Conservation (phyloP, 2,329 filamentous ascomycete genomes). For the Lecanosticta acicola region DNA sequence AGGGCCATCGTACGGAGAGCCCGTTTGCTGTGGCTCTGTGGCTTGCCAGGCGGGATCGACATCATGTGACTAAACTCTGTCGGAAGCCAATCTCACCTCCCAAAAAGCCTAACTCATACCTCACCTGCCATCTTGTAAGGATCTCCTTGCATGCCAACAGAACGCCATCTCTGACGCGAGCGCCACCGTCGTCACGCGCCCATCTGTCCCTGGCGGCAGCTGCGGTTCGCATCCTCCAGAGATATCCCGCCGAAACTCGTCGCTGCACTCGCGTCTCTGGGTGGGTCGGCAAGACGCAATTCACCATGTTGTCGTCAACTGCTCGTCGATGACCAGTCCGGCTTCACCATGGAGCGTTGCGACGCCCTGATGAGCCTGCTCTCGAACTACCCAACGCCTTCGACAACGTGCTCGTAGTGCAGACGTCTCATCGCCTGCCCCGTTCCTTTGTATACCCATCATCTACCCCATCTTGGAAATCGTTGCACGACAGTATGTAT, state of each 20-base stretch:
- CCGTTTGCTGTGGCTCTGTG: too few species aligned
- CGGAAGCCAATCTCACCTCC: background rate
- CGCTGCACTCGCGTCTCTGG: too few species aligned
- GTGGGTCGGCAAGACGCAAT: too few species aligned
- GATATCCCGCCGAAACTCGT: background rate
- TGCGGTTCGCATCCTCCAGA: background rate
- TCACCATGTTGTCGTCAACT: too few species aligned
- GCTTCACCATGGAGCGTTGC: background rate
- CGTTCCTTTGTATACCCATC: slow-evolving; percentile 4
- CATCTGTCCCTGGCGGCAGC: too few species aligned
- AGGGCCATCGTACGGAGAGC: too few species aligned
- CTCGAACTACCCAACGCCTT: background rate
- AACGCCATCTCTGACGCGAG: too few species aligned
- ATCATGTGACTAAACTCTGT: background rate
- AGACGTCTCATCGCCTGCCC: background rate
- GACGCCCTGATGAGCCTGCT: background rate
- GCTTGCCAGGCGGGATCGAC: background rate
- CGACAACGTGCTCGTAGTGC: background rate
- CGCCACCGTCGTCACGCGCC: too few species aligned
- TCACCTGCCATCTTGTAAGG: background rate
- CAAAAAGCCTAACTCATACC: background rate
- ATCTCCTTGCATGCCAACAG: slow-evolving; percentile 7
- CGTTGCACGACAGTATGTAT: slow-evolving; percentile 5
- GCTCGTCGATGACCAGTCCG: background rate
- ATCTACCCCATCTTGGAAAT: background rate